Percentiles rank a stretch among this genome's conserved stretches.
Conservation (phyloP, 2,329 filamentous ascomycete species). For the Coniochaeta hoffmannii region DNA sequence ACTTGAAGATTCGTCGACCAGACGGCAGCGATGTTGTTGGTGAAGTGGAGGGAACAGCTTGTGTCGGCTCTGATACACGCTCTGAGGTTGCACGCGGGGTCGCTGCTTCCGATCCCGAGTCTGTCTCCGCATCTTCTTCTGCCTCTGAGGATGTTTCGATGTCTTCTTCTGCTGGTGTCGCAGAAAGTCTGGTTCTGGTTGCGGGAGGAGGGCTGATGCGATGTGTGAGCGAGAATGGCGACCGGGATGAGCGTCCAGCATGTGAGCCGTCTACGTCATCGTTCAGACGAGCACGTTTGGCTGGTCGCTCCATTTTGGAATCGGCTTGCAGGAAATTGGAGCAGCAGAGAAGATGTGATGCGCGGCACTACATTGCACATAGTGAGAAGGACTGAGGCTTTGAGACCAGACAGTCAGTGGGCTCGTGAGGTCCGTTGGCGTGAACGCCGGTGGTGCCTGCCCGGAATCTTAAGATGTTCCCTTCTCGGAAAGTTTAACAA, state of each 20-base stretch:
- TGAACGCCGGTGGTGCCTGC: too few relatives aligned
- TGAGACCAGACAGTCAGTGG: too few relatives aligned
- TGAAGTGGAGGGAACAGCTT: not conserved
- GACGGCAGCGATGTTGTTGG: not conserved
- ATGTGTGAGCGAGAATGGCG: slow-evolving; percentile 22
- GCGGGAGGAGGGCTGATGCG: slow-evolving; percentile 34
- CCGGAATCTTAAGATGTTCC: too few relatives aligned
- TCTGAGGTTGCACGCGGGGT: too few relatives aligned
- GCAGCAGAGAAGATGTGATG: not conserved
- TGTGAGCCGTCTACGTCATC: slow-evolving; percentile 6
- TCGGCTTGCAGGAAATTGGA: not conserved
- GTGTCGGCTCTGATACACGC: slow-evolving; percentile 2
- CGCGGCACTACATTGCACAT: not conserved
- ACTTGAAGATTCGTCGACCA: slow-evolving; percentile 29
- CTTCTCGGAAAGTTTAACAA: too few relatives aligned
- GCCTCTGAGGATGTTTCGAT: not conserved
- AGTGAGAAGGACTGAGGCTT: too few relatives aligned
- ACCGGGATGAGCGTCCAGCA: not conserved
- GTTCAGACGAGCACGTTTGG: slow-evolving; percentile 18
- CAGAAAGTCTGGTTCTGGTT: not conserved
- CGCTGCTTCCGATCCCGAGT: too few relatives aligned
- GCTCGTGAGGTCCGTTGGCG: too few relatives aligned
- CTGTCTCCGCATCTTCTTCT: not conserved
- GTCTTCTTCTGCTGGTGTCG: not conserved
- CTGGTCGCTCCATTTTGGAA: slow-evolving; percentile 3